Evolutionary conservation across 495 filamentous ascomycete species (phyloP).

Genomic region (Talaromyces liani): DNA sequence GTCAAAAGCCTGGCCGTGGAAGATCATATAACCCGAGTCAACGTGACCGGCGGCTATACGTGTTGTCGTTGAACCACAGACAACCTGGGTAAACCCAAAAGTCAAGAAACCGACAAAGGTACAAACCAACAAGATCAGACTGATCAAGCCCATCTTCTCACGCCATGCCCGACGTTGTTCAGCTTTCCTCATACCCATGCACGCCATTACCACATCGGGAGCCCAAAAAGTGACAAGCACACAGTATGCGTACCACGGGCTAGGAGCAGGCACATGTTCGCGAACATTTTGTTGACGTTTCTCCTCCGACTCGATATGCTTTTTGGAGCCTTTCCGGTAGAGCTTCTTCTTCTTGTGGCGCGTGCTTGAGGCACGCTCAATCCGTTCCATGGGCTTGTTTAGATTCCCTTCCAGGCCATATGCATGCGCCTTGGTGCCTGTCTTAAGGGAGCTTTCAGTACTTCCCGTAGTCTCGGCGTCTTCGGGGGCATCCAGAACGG

Average conservation of each 20-base stretch:
- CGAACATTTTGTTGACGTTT: conserved; percentile 56
- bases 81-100: conserved; percentile 87
- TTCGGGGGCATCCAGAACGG: conserved; percentile 62
- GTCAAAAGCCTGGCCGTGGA: conserved; percentile 86
- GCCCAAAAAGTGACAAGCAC: conserved; percentile 90
- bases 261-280: conserved; percentile 70
- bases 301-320: conserved; percentile 38
- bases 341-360: conserved; percentile 26
- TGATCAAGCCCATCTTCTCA: conserved; percentile 97
- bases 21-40: conserved; percentile 80
- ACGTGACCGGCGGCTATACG: conserved; percentile 70
- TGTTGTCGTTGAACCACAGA: conserved; percentile 60
- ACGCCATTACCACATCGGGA: conserved; percentile 74
- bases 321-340: conserved; percentile 44
- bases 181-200: conserved; percentile 81
- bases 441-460: conserved; percentile 46
- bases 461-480: conserved; percentile 52
- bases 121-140: conserved; percentile 83
- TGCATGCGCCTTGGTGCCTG: conserved; percentile 25
- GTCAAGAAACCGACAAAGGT: conserved; percentile 91
- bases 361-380: conserved; percentile 37
- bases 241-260: conserved; percentile 93
- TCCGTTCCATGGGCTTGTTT: conserved; percentile 44
- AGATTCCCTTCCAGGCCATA: conserved; percentile 32
- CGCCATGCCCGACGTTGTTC: conserved; percentile 92